A percentile compares a stretch with the other conserved stretches of the same genome.
Conservation (phyloP, 106 monocot species). For the Alisma plantagoaquatica region DNA sequence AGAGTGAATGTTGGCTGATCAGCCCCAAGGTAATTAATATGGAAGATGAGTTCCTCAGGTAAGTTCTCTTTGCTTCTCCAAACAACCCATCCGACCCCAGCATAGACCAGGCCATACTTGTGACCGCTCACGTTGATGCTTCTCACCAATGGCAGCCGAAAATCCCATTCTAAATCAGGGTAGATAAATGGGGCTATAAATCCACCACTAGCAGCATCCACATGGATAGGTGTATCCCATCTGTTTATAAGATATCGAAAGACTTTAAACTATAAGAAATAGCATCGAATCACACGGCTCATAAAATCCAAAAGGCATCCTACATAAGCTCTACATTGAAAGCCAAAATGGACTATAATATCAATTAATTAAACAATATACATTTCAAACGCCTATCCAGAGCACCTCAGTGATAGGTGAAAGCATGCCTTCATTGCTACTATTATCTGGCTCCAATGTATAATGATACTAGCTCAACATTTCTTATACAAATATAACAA, state of each 20-base stretch:
- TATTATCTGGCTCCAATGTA: no score
- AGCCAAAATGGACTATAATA: no score
- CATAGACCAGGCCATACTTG: conserved; percentile 91
- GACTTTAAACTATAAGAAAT: no score
- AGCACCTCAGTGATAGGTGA: neutral
- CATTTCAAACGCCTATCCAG: neutral
- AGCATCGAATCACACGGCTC: no score
- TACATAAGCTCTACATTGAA: no score
- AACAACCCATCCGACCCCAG: conserved; percentile 77
- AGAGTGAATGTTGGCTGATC: conserved; percentile 92
- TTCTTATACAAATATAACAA: no score
- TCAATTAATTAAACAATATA: neutral
- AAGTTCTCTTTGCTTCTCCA: conserved; percentile 81
- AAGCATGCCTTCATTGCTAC: neutral
- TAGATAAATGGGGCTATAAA: conserved; percentile 81
- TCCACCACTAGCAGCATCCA: conserved; percentile 80
- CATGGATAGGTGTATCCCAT: conserved; percentile 71
- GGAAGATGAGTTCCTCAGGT: conserved; percentile 88
- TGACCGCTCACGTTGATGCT: conserved; percentile 94
- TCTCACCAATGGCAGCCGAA: conserved; percentile 64
- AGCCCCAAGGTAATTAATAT: conserved; percentile 86
- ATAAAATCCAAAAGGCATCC: no score
- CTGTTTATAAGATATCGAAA: no score
- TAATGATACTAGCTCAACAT: no score
- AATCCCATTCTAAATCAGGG: conserved; percentile 89